Percentiles rank a stretch among this genome's conserved stretches.
Evolutionary conservation across 2,329 filamentous ascomycete species (phyloP).

Genomic region (Pseudocercospora crystallina): DNA sequence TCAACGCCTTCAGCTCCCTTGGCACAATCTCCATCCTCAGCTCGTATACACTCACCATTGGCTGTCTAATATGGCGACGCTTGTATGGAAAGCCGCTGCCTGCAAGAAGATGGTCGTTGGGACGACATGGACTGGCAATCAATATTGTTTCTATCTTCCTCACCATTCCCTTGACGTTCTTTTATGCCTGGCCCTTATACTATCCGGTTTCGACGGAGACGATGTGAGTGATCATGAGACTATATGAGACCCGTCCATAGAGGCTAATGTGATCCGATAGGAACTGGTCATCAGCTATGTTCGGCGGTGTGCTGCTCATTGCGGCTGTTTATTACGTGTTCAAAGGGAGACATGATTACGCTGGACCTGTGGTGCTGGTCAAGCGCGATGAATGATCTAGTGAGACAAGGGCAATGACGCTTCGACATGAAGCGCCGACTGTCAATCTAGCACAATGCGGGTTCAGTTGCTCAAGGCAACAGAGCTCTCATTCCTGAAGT

Average conservation of each 20-base stretch:
- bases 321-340: background rate
- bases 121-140: conserved; percentile 22
- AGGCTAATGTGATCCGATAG: too few relatives aligned
- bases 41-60: conserved; percentile 18
- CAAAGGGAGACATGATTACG: too few relatives aligned
- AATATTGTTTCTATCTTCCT: conserved; percentile 22
- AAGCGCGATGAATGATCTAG: too few relatives aligned
- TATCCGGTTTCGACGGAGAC: conserved; percentile 13
- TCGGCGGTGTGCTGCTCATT: conserved; percentile 15
- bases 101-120: conserved; percentile 16
- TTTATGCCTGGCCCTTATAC: conserved; percentile 25
- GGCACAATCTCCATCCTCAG: conserved; percentile 14
- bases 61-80: conserved; percentile 16
- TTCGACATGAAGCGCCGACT: too few relatives aligned
- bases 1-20: conserved; percentile 44
- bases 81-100: conserved; percentile 12
- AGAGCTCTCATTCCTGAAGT: too few relatives aligned
- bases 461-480: too few relatives aligned
- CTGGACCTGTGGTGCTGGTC: too few relatives aligned
- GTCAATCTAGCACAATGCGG: too few relatives aligned
- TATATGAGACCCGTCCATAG: too few relatives aligned
- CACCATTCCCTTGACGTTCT: conserved; percentile 25
- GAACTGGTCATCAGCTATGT: conserved; percentile 16
- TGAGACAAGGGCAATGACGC: too few relatives aligned
- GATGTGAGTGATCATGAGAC: background rate